Percentiles rank a stretch among this genome's conserved stretches.
These are phyloP conservation scores for Aspergillus biplanus DNA, from an alignment of 495 filamentous ascomycete genomes.

Conservation along the genomic window DNA sequence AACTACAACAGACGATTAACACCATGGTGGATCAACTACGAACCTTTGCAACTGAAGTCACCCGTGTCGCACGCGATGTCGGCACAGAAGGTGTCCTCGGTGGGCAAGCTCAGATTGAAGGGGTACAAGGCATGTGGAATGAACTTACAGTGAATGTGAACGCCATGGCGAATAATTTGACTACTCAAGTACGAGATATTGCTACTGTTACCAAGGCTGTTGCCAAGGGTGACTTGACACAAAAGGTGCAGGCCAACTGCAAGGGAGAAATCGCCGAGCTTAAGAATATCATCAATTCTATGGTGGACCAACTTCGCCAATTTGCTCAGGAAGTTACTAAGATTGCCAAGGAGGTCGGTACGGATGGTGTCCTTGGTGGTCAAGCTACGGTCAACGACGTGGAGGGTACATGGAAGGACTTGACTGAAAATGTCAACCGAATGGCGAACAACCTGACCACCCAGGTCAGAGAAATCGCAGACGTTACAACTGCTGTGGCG, in stretches of 20 bases:
- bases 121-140: conserved; percentile 87
- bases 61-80: conserved; percentile 93
- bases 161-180: conserved; percentile 97
- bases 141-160: conserved; percentile 98
- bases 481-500: conserved; percentile 96
- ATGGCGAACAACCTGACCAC: conserved; percentile 99
- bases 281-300: conserved; percentile 97
- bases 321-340: conserved; percentile 98
- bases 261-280: conserved; percentile 95
- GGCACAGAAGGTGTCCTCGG: conserved; percentile 96
- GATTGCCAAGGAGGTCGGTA: conserved; percentile 96
- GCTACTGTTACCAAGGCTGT: conserved; percentile 98
- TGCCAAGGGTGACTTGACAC: conserved; percentile 92
- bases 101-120: conserved; percentile 94
- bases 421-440: conserved; percentile 97
- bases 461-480: conserved; percentile 97
- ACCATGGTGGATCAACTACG: conserved; percentile 98
- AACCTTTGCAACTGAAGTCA: conserved; percentile 97
- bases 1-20: conserved; percentile 97
- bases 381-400: conserved; percentile 98
- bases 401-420: conserved; percentile 94
- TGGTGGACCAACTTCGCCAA: conserved; percentile 97
- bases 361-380: conserved; percentile 91
- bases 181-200: conserved; percentile 97
- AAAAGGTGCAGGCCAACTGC: conserved; percentile 96